Evolutionary conservation across 192 early-diverging fungal species (phyloP), one percentile per base, ranked within the genome.

Genomic region (Gaertneriomyces sp.): DNA sequence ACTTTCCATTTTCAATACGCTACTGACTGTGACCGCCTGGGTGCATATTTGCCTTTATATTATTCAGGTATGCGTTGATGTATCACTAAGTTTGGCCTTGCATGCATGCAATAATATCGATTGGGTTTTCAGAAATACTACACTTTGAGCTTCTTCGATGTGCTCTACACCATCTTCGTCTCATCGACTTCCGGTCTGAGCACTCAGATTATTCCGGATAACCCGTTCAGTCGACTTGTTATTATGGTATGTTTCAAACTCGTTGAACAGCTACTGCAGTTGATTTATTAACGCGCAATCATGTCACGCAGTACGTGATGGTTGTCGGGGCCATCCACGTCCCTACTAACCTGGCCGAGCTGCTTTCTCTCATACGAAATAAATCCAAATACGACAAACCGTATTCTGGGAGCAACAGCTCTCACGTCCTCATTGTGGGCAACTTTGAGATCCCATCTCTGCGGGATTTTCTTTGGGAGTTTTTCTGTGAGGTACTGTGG

Each of bases 401-500:
- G 1, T 91, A 82, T 64, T 33, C 53, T 7, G 20, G 14, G 10
- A 33, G 16, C 12, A 70, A 74, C 2, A 74, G 78, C 58, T 62
- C 71, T 38, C 88, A 91, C 61, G 83, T 90, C 11, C 71, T 91
- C 11, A 74, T 90, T 19, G 77, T 88, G 20, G 89, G 89, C 39
- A 81, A 82, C 49, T 75, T 88, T 42, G 84, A 88, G 63, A 42
- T 74, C 16, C 60, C 47, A 9, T 64, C 77, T 44, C 60, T 90
- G 49, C 74, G 81, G 9, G 87, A 87, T 73, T 91, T 91, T 39
- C 65, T 91, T 63, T 80, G 87, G 51, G 89, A 91, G 74, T 90
- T 91, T 66, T 91, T 89, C 54, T 90, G 88, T 64, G 79, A 87
- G 69, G 71, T 73, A 50, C 2, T n/a, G 14, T 14, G 47, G 17